Percentiles rank a stretch among this genome's conserved stretches.
Evolutionary conservation across 352 stramenopile species (phyloP).

Genomic region (Phytophthora capsici): DNA sequence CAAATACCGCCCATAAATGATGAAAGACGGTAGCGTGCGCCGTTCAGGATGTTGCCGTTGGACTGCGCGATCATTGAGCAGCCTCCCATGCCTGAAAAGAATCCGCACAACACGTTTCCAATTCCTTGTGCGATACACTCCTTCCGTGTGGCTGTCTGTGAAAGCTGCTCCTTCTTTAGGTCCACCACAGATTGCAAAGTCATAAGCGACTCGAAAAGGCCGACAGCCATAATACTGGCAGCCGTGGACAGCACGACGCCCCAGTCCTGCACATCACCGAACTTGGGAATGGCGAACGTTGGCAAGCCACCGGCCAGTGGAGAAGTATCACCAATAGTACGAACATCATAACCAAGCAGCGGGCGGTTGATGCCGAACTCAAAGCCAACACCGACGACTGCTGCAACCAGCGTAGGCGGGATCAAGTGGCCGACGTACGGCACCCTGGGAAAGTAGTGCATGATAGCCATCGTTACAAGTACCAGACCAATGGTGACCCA

Average conservation of each 20-base stretch:
- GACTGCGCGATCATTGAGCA: conserved; percentile 95
- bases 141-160: conserved; percentile 58
- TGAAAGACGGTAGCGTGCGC: conserved; percentile 72
- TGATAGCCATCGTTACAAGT: conserved; percentile 84
- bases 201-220: conserved; percentile 95
- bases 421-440: conserved; percentile 70
- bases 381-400: conserved; percentile 78
- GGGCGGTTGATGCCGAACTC: conserved; percentile 89
- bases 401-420: conserved; percentile 82
- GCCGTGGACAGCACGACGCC: conserved; percentile 85
- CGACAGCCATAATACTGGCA: conserved; percentile 91
- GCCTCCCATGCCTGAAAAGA: conserved; percentile 94
- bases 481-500: conserved; percentile 80
- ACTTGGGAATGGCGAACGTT: conserved; percentile 56
- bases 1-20: conserved; percentile 67
- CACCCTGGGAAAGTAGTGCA: conserved; percentile 80
- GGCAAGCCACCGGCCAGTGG: conserved; percentile 57
- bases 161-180: conserved; percentile 81
- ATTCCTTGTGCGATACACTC: conserved; percentile 91
- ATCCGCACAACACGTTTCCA: conserved; percentile 92
- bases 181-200: conserved; percentile 94
- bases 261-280: conserved; percentile 63
- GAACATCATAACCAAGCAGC: conserved; percentile 75
- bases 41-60: conserved; percentile 90
- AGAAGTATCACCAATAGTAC: conserved; percentile 80